Evolutionary conservation across 2,329 filamentous ascomycete genomes (phyloP), one percentile per base, ranked within the genome.

Genomic region (Fusarium nygamai): DNA sequence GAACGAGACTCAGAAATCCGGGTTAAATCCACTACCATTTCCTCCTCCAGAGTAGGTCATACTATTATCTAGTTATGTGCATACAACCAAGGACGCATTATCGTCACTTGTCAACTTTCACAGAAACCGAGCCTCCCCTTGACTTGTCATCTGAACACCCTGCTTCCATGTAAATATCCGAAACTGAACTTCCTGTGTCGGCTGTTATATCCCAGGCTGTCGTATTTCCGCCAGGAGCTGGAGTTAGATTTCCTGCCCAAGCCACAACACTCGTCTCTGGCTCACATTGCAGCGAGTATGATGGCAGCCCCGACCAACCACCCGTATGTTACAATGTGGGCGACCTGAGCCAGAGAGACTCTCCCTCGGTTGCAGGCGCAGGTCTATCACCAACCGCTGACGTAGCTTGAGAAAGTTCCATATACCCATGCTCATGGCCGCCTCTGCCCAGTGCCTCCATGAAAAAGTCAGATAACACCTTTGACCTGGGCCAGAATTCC

Each of bases 401-500:
- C 46, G 56, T 39, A 8, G 19, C 43, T 33, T 39, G 62, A 16
- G 44, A 11, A 22, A 38, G 48, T 8, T 22, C 46, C 7, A 31
- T n/a, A 19, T 48, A 51, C 48, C 20, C 41, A 16, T 31, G 46
- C 11, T n/a, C 41, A 31, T 36, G 34, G 19, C 17, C 50, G 5
- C 29, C 51, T 20, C 29, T 31, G 29, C 56, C 43, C n/a, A 76
- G 22, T 43, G 51, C 20, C 36, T 7, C 27, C 34, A 29, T 41
- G 27, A 56, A 39, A 43, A 29, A 8, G 20, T 31, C 53, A 3
- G 61, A 77, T 6, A 72, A 46, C 3, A 10, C 24, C 22, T 54
- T 76, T n/a, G 75, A 66, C 33, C 31, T 65, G 27, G 57, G 46
- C 77, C 77, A 78, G 31, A 51, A 72, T n/a, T 78, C 64, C 13